Percentiles rank a stretch among this genome's conserved stretches.
Evolutionary conservation across 208 protist species (phyloP).

Genomic region (Phytomonas sp.): DNA sequence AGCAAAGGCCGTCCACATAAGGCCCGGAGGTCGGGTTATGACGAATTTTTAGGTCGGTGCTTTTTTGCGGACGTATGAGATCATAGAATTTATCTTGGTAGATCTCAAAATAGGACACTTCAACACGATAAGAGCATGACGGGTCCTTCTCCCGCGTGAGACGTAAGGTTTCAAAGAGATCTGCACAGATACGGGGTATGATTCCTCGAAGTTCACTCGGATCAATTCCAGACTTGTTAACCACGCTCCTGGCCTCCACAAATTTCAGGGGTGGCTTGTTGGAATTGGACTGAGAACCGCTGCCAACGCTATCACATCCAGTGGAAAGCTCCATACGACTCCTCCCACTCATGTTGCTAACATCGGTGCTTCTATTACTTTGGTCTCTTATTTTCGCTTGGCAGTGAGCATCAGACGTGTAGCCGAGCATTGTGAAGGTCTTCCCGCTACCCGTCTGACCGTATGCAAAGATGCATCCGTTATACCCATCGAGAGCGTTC

Average conservation of each 20-base stretch:
- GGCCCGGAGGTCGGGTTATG: slow-evolving; percentile 54
- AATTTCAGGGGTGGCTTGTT: slow-evolving; percentile 1
- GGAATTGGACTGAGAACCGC: neutral
- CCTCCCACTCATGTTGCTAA: neutral
- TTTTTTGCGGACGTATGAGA: slow-evolving; percentile 35
- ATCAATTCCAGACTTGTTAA: slow-evolving; percentile 42
- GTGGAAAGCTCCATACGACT: neutral
- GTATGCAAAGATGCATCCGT: slow-evolving; percentile 88
- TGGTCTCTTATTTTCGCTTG: neutral
- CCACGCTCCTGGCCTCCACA: slow-evolving; percentile 17
- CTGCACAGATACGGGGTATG: slow-evolving; percentile 59
- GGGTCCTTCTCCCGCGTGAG: slow-evolving; percentile 46
- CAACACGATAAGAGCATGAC: slow-evolving; percentile 64
- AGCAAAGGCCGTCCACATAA: slow-evolving; percentile 67
- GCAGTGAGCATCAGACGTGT: slow-evolving; percentile 19
- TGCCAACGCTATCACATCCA: neutral
- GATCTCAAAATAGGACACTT: slow-evolving; percentile 84
- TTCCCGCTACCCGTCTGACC: slow-evolving; percentile 89
- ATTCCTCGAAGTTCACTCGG: slow-evolving; percentile 66
- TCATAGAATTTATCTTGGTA: slow-evolving; percentile 89
- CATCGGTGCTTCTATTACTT: slow-evolving; percentile 19
- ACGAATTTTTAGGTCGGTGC: slow-evolving; percentile 61
- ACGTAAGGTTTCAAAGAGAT: slow-evolving; percentile 55
- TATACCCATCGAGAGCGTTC: slow-evolving; percentile 79
- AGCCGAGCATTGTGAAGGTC: slow-evolving; percentile 91